Evolutionary conservation across 108 stramenopile species (phyloP).

Genomic region (Fragilaria radians): DNA sequence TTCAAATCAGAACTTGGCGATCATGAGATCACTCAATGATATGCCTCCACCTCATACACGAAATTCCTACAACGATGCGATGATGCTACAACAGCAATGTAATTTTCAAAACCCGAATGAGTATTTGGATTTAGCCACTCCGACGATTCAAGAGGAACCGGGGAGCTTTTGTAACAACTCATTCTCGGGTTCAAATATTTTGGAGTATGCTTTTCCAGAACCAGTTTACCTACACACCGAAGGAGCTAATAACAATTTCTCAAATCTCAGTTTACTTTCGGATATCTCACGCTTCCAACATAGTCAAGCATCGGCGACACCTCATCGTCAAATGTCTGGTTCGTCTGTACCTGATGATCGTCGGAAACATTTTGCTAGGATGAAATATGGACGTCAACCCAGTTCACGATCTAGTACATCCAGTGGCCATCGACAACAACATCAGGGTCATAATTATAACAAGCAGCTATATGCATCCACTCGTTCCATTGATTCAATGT

Average conservation of each 20-base stretch:
- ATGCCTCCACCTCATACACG: not conserved
- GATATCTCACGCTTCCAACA: slow-evolving; percentile 12
- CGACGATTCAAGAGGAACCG: not conserved
- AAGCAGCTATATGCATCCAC: not conserved
- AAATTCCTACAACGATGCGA: not conserved
- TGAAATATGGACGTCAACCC: slow-evolving; percentile 33
- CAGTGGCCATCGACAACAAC: not conserved
- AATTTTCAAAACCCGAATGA: not conserved
- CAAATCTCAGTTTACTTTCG: slow-evolving; percentile 22
- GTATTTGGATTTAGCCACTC: not conserved
- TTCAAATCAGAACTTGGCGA: not conserved
- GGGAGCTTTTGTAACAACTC: not conserved
- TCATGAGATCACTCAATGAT: not conserved
- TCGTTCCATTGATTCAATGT: slow-evolving; percentile 26
- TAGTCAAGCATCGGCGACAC: not conserved
- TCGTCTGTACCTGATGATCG: slow-evolving; percentile 1
- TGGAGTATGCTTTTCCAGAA: too few relatives aligned
- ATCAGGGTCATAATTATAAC: not conserved
- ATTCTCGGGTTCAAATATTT: not conserved
- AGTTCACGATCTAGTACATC: not conserved
- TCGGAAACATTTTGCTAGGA: slow-evolving; percentile 26
- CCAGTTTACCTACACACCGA: not conserved
- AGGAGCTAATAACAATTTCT: not conserved
- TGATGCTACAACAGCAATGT: not conserved
- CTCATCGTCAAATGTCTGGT: not conserved